Evolutionary conservation across 805 yeast species (phyloP), one percentile per base, ranked within the genome.

Genomic region (Suhomyces sp.): DNA sequence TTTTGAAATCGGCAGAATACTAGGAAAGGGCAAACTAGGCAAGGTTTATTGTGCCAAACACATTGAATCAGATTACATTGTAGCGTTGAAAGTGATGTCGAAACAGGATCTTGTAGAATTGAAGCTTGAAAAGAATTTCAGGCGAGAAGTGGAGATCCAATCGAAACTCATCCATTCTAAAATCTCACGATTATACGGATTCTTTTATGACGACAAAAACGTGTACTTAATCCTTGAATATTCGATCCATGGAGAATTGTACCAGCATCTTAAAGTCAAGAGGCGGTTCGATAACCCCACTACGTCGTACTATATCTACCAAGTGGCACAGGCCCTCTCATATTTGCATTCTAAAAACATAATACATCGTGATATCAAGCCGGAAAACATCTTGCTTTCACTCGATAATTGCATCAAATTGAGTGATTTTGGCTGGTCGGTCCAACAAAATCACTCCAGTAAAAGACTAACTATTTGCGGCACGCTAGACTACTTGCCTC

Each of bases 341-440:
- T 89, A 91, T 62, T 73, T 94, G 57, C 98, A 93, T 67, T 72
- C 79, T 33, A 88, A 86, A 60, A 83, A 86, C 57, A 84, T 94
- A 43, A 87, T 93, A 24, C 99, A 93, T 64, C 78, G 98, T 54
- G 99, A 93, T 64, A 82, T 93, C 57, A 93, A 93, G 67, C 98
- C 98, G 0, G 98, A 94, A 65, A 93, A 93, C 61, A 87, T 93
- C 47, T 70, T 93, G 43, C 72, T 93, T 9, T 89, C 90, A 6
- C 79, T 84, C 54, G 83, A 89, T 62, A 88, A 91, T 56, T 81
- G 80, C 21, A 77, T 93, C 50, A 93, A 92, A 65, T 77, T 93
- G 37, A 86, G 97, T 17, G 99, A 93, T 69, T 93, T 94, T 66
- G 99, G 99, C 12, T 93, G 97, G 97, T 87, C 96, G 51, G 93